These are phyloP conservation scores for Mallotus repandus DNA, from an alignment of 441 rosid species.

Conservation along the genomic window DNA sequence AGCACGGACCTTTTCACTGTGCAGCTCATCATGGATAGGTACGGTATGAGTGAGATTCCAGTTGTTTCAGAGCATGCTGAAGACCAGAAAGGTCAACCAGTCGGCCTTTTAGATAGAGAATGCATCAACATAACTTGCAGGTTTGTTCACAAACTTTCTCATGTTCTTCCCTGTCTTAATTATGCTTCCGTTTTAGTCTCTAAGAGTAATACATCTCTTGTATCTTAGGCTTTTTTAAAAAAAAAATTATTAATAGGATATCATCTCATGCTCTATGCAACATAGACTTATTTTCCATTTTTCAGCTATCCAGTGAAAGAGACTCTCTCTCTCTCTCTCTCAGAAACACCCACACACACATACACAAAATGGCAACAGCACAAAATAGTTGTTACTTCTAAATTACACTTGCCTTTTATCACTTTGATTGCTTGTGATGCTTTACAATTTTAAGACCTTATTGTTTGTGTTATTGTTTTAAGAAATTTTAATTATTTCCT, in stretches of 20 bases:
- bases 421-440: too few species aligned
- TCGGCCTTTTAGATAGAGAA: conserved; percentile 84
- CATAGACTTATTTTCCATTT: background rate
- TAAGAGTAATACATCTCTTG: background rate
- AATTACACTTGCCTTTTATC: too few species aligned
- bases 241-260: too few species aligned
- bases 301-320: background rate
- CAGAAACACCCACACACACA: too few species aligned
- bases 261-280: background rate
- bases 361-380: too few species aligned
- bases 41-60: conserved; percentile 57
- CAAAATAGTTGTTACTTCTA: too few species aligned
- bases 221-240: background rate
- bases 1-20: conserved; percentile 73
- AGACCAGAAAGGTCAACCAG: conserved; percentile 44
- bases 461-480: too few species aligned
- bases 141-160: conserved; percentile 30
- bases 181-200: conserved; percentile 1
- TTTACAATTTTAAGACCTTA: too few species aligned
- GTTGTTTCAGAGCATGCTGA: conserved; percentile 58
- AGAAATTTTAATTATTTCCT: too few species aligned
- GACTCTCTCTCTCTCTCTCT: background rate
- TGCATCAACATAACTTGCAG: conserved; percentile 72
- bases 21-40: conserved; percentile 52
- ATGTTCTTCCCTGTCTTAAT: conserved; percentile 4